Conservation (phyloP, 2,329 filamentous ascomycete species). For the Aspergillus glaucus region DNA sequence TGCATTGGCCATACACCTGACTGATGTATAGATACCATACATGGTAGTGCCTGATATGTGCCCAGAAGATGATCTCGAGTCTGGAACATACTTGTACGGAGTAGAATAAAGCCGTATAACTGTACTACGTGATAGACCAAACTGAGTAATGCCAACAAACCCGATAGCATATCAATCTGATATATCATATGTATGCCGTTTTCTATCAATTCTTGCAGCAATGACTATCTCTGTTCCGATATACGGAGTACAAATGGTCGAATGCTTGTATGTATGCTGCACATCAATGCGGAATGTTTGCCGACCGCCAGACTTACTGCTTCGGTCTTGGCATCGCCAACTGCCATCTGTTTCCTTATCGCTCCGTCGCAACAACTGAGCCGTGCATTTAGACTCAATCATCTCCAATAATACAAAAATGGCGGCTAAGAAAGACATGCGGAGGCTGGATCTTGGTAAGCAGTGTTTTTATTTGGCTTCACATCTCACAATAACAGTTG, state of each 20-base stretch:
- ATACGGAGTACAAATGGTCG: not conserved
- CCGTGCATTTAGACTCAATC: not conserved
- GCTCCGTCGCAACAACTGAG: not conserved
- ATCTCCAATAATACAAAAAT: constrained; percentile 37
- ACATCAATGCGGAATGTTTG: not conserved
- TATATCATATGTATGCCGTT: no score
- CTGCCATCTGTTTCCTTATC: constrained; percentile 7
- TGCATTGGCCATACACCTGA: not conserved
- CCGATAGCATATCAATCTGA: no score
- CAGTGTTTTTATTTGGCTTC: constrained; percentile 4
- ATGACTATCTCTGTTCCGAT: no score
- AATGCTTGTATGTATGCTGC: not conserved
- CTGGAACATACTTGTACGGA: no score
- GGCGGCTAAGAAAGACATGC: constrained; percentile 70
- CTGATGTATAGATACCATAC: not conserved
- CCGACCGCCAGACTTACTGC: constrained; percentile 8
- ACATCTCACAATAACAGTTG: constrained; percentile 2
- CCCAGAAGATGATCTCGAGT: no score
- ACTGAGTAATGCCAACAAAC: no score
- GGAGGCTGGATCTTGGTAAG: constrained; percentile 65
- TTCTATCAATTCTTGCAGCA: no score
- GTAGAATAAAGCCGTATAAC: no score
- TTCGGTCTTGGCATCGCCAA: constrained; percentile 16
- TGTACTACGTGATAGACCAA: no score
- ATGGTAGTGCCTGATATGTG: not conserved